Base-by-base conservation (phyloP, 805 yeast species). In the Schwanniomyces sp. region DNA sequence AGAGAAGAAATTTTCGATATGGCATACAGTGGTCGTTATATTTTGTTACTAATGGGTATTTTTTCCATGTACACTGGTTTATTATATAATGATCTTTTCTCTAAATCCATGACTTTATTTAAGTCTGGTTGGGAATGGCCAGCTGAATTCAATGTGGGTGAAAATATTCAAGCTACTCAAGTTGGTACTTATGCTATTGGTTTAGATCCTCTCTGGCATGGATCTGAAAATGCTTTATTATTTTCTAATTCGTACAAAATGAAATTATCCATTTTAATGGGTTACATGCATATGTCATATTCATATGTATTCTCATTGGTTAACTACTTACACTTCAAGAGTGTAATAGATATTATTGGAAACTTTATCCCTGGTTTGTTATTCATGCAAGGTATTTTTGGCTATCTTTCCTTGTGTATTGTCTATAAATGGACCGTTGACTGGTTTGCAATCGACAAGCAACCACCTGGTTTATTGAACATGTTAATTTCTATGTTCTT, bases 11-110 rank as follows among this genome's bases (percentile, higher is more conserved):
- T 95, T 44, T 89, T 91, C 61, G 98, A 91, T 61, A 94, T 94
- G 98, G 97, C 96, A 0, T 94, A 77, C 65, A 72, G 84, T 16
- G 99, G 99, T 39, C 82, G 99, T 61, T 94, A 94, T 67, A 90
- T 94, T 47, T 71, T 94, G 44, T 73, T 91, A 51, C 70, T 94
- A 51, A 94, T 94, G 99, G 99, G 99, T 24, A 58, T 80, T 4
- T 94, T 94, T 64, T 91, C 99, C 44, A 88, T 94, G 81, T 92
- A 90, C 71, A 94, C 98, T 0, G 99, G 99, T 5, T 67, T 92
- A 53, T 68, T 94, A 55, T 94, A 94, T 77, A 94, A 94, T 67
- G 99, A 94, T 79, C 62, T 92, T 17, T 94, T 94, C 64, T 91
- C 97, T 42, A 84, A 83, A 66, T 86, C 97, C 10, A 85, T 91